These are phyloP conservation scores for Westerdykella ornata DNA, from an alignment of 2,329 filamentous ascomycete genomes.

Conservation along the genomic window DNA sequence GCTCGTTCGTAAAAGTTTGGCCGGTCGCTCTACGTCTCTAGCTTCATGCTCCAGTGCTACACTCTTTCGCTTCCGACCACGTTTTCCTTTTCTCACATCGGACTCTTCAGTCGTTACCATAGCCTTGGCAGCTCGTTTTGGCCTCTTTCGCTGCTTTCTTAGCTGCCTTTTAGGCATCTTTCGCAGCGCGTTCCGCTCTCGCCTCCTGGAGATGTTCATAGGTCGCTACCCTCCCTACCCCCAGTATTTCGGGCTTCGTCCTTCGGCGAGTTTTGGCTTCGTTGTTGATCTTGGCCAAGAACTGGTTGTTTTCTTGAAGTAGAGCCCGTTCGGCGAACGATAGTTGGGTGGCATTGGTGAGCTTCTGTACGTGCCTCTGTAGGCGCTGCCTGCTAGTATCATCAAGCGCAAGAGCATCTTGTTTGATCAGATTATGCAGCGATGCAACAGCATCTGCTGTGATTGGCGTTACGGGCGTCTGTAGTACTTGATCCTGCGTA, in stretches of 20 bases:
- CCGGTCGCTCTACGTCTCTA: too few relatives aligned
- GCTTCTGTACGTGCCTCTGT: slow-evolving; percentile 11
- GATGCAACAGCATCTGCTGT: slow-evolving; percentile 12
- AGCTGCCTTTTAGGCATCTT: slow-evolving; percentile 3
- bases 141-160: not conserved
- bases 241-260: slow-evolving; percentile 12
- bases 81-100: slow-evolving; percentile 1
- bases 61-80: slow-evolving; percentile 6
- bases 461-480: slow-evolving; percentile 10
- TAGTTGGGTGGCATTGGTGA: slow-evolving; percentile 18
- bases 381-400: slow-evolving; percentile 8
- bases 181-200: slow-evolving; percentile 10
- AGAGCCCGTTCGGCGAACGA: slow-evolving; percentile 20
- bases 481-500: slow-evolving; percentile 8
- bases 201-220: slow-evolving; percentile 15
- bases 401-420: slow-evolving; percentile 8
- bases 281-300: slow-evolving; percentile 25
- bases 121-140: too few relatives aligned
- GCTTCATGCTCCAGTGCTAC: slow-evolving; percentile 1
- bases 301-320: slow-evolving; percentile 20
- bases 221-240: slow-evolving; percentile 17
- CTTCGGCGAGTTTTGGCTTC: slow-evolving; percentile 17
- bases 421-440: slow-evolving; percentile 12
- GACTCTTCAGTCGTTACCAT: too few relatives aligned
- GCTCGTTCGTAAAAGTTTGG: too few relatives aligned